Percentiles rank a stretch among this genome's conserved stretches.
Evolutionary conservation across 2,329 filamentous ascomycete genomes (phyloP).

Genomic region (Periconia digitata): DNA sequence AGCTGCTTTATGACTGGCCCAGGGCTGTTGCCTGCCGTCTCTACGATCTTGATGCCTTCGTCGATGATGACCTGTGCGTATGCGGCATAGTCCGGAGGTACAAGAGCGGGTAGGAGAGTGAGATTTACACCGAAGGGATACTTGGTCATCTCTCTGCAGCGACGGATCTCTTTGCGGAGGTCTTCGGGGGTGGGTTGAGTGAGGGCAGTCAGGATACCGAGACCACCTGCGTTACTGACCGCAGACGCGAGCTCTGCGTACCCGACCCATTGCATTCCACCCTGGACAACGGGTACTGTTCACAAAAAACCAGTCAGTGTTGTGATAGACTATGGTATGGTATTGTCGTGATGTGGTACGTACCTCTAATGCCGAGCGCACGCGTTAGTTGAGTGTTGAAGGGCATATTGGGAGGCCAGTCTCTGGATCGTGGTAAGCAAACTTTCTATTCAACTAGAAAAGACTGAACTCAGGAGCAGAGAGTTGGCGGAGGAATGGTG

Average conservation of each 20-base stretch:
- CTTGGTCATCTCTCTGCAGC: constrained; percentile 76
- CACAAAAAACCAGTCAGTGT: constrained; percentile 48
- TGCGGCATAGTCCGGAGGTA: constrained; percentile 87
- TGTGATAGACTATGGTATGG: not conserved
- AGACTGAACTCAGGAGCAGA: constrained; percentile 5
- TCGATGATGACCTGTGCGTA: constrained; percentile 93
- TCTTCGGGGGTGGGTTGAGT: constrained; percentile 92
- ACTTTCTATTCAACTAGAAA: constrained; percentile 1
- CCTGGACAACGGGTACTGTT: constrained; percentile 77
- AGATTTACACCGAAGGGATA: constrained; percentile 92
- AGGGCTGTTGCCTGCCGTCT: constrained; percentile 88
- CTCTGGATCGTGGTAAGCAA: not conserved
- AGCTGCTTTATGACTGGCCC: constrained; percentile 88
- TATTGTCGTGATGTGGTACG: constrained; percentile 8
- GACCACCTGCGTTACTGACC: constrained; percentile 67
- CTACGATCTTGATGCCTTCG: constrained; percentile 87
- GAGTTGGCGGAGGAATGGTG: not conserved
- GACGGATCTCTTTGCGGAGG: constrained; percentile 88
- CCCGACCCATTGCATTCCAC: constrained; percentile 85
- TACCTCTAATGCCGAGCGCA: constrained; percentile 59
- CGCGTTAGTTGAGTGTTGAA: constrained; percentile 67
- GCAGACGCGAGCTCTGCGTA: constrained; percentile 77
- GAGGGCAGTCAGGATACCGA: constrained; percentile 81
- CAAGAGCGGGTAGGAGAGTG: constrained; percentile 85
- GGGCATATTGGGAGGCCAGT: constrained; percentile 50